Conservation (phyloP, 305 asterid genomes). For the Rubia peregrina region DNA sequence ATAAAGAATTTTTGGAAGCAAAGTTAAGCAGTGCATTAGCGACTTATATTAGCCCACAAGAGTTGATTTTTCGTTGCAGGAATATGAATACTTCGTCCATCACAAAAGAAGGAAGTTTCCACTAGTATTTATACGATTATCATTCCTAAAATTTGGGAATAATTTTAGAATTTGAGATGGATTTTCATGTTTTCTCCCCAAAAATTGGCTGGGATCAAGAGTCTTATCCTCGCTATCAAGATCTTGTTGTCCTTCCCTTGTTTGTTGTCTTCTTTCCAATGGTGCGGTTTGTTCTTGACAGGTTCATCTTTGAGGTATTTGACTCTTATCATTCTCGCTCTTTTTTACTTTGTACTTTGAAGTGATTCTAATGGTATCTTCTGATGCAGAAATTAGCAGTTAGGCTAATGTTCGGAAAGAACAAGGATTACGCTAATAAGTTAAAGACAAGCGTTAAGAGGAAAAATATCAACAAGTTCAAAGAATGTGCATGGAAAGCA, state of each 20-base stretch:
- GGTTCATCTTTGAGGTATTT: slow-evolving; percentile 71
- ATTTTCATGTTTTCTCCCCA: neutral
- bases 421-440: neutral
- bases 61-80: neutral
- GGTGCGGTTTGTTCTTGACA: slow-evolving; percentile 58
- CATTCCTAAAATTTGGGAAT: neutral
- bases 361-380: neutral
- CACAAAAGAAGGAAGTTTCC: too few species aligned
- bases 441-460: slow-evolving; percentile 10
- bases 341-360: neutral
- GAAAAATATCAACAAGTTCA: slow-evolving; percentile 29
- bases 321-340: neutral
- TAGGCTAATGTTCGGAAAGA: slow-evolving; percentile 18
- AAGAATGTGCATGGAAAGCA: slow-evolving; percentile 35
- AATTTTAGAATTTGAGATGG: neutral
- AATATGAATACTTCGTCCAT: neutral
- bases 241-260: slow-evolving; percentile 48
- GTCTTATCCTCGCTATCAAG: slow-evolving; percentile 47
- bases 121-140: neutral
- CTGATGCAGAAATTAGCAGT: slow-evolving; percentile 24
- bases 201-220: slow-evolving; percentile 47
- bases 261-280: slow-evolving; percentile 50
- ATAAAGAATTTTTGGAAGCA: too few species aligned
- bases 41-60: neutral
- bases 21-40: neutral